Evolutionary conservation across 192 early-diverging fungal genomes (phyloP), one percentile per base, ranked within the genome.

Genomic region (Geranomyces variabilis): DNA sequence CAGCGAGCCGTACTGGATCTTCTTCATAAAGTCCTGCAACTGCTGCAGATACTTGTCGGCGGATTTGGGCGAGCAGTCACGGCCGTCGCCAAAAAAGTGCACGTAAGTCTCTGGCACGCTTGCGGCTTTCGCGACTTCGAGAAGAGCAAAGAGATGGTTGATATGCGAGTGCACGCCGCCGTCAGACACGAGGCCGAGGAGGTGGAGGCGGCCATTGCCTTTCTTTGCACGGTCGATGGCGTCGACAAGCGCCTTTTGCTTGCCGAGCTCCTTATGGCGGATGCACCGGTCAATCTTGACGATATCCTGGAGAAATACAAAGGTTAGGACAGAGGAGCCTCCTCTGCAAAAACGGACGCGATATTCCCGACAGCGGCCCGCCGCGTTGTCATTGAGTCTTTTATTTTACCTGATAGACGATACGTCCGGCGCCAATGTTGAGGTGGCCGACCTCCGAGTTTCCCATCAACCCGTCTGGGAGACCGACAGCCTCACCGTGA

Each of bases 391-490:
- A 41, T 41, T 55, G 4, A 70, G n/a, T n/a, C n/a, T n/a, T n/a
- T n/a, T n/a, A n/a, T n/a, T 73, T 61, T 81, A 90, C 90, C 85
- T 99, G 97, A 81, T 98, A 98, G 33, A 99, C 98, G 22, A 99
- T 87, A 44, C 98, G 90, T 34, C 98, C 98, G 55, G 98, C 98
- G 61, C 98, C 98, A 89, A 99, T 96, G 87, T 99, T 99, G 76
- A 98, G 80, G 75, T 99, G 98, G 13, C 98, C 98, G 48, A 99
- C 98, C 81, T 99, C 98, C 48, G 93, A 95, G 89, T 99, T 99
- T 66, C 96, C 98, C 98, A 99, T 99, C 62, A 98, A 86, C 10
- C 95, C 98, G n/a, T 95, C 96, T 14, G 96, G 96, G 34, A 99
- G 87, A 60, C 98, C 98, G 53, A 99, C 98, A 31, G 90, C 86